Evolutionary conservation across 768 basidiomycete genomes (phyloP), one percentile per base, ranked within the genome.

Genomic region (Sarcomyxa edulis): DNA sequence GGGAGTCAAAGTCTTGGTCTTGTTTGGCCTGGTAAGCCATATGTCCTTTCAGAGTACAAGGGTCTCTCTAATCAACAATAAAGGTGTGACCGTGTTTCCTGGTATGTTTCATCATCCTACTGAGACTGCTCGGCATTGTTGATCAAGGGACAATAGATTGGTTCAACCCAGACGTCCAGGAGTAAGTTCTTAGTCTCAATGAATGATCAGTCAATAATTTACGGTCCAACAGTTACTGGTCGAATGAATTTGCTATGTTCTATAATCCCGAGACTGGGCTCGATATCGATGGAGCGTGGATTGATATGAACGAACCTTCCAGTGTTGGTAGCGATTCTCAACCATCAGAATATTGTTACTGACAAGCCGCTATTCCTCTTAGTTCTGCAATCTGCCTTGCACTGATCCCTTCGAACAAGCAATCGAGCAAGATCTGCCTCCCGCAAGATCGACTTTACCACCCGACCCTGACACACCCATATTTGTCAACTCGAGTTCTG

Each of bases 221-320:
- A 19, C 6, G 12, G 24, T 3, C 38, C 22, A 23, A 26, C 39
- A 78, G 77, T 19, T 79, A 69, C 50, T 86, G 84, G 84, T 72
- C 59, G 2, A 71, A 67, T 27, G 80, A 84, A 44, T 82, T 81
- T 54, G 42, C 62, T 20, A 34, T 61, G 6, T 81, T 84, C 56
- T 81, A 77, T 51, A 64, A 60, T 43, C 65, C 75, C 1, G 44
- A 63, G 9, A 66, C 55, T 1, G 80, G 80, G 2, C 43, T 85
- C 7, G 76, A 83, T 40, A 82, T 83, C 21, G 80, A 83, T 44
- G 82, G 81, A 7, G 71, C 71, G 12, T 85, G 83, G 84, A 82
- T 84, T 18, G 80, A 82, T 46, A 82, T 81, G 81, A 84, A 85
- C 51, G 82, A 84, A 43, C 82, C 83, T 5, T 56, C 79, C 3